Percentiles rank a stretch among this genome's conserved stretches.
Conservation (phyloP, 331 rosid genomes). For the Ulmus americana region DNA sequence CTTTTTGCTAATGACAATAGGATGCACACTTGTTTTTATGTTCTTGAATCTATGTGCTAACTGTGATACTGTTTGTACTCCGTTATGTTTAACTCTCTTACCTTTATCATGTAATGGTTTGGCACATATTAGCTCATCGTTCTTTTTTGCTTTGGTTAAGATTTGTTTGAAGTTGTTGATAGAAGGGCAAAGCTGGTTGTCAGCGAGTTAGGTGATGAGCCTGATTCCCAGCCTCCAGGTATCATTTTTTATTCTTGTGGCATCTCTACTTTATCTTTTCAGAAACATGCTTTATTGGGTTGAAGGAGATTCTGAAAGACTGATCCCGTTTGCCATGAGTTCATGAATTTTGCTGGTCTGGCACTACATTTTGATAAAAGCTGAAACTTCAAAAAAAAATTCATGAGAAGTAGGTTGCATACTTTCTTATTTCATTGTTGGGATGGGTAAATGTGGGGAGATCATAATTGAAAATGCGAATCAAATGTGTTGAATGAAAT, state of each 20-base stretch:
- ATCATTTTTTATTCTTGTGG: slow-evolving; percentile 20
- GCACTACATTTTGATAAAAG: neutral
- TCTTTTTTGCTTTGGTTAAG: slow-evolving; percentile 28
- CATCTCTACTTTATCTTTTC: neutral
- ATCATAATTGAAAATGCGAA: neutral
- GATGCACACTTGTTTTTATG: neutral
- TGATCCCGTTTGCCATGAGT: neutral
- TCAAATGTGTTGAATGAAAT: neutral
- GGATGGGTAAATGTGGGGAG: neutral
- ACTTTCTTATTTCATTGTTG: neutral
- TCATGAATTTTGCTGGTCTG: neutral
- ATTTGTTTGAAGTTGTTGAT: slow-evolving; percentile 84
- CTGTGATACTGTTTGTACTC: neutral
- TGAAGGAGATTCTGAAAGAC: neutral
- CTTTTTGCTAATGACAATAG: neutral
- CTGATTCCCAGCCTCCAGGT: slow-evolving; percentile 67
- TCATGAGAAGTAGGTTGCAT: neutral
- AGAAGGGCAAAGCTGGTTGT: slow-evolving; percentile 90
- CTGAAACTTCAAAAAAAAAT: neutral
- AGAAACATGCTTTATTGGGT: neutral
- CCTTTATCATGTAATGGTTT: slow-evolving; percentile 1
- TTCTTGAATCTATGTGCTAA: neutral
- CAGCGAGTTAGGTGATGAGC: slow-evolving; percentile 58
- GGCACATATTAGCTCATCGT: neutral
- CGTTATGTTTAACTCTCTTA: neutral